A percentile compares a stretch with the other conserved stretches of the same genome.
Evolutionary conservation across 768 basidiomycete species (phyloP).

Genomic region (Trametes punicea): DNA sequence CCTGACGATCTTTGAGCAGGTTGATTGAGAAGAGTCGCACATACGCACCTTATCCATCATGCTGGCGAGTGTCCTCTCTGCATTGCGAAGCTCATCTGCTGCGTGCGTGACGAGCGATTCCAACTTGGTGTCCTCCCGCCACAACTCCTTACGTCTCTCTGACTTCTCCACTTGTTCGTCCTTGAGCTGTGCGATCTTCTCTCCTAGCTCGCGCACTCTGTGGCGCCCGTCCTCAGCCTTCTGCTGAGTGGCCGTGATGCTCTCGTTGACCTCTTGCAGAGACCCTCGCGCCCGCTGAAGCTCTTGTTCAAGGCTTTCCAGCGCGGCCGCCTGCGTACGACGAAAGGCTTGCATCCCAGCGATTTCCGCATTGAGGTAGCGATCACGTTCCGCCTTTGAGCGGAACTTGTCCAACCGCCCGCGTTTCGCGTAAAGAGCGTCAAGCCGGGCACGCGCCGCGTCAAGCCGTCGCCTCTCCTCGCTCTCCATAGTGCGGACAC

Average conservation of each 20-base stretch:
- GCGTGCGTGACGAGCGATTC: conserved; percentile 75
- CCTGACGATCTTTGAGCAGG: conserved; percentile 43
- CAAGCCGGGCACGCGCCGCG: conserved; percentile 65
- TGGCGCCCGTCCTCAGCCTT: conserved; percentile 65
- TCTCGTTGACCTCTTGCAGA: conserved; percentile 54
- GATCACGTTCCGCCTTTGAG: conserved; percentile 80
- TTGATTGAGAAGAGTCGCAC: neutral
- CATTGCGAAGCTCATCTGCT: conserved; percentile 72
- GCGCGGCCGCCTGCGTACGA: conserved; percentile 49
- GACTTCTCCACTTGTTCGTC: conserved; percentile 64
- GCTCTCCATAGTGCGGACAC: conserved; percentile 46
- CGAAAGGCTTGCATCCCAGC: conserved; percentile 61
- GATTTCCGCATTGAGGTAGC: conserved; percentile 79
- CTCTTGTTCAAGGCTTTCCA: conserved; percentile 52
- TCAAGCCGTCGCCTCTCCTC: conserved; percentile 68
- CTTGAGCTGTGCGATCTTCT: conserved; percentile 58
- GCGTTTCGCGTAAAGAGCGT: conserved; percentile 83
- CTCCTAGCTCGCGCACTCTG: conserved; percentile 53
- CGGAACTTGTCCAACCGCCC: conserved; percentile 84
- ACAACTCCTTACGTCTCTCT: conserved; percentile 87
- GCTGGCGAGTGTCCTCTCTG: conserved; percentile 73
- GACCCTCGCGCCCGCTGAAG: conserved; percentile 46
- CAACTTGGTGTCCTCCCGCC: conserved; percentile 92
- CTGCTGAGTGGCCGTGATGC: conserved; percentile 52
- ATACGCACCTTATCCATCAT: conserved; percentile 92